phyloP scores from a whole-genome alignment of 2,329 filamentous ascomycete genomes.

The Talaromyces sp. region DNA sequence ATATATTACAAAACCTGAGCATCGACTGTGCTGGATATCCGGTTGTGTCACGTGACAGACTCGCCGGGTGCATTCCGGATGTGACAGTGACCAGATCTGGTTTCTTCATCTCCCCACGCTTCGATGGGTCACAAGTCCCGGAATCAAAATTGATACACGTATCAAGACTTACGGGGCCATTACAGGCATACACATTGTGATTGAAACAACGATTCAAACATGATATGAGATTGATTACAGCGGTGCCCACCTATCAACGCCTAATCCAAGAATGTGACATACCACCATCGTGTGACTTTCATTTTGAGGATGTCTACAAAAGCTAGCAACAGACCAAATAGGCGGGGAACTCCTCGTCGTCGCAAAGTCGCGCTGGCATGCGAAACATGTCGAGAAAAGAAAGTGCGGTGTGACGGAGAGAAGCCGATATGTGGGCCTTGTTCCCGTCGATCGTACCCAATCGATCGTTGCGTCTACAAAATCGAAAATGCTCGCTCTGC shows the following conservation, averaged over 20 bases:
- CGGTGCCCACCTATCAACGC: neutral
- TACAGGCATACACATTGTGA: no score
- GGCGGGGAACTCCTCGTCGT: conserved; percentile 21
- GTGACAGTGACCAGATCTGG: neutral
- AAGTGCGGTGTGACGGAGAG: conserved; percentile 47
- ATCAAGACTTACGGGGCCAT: neutral
- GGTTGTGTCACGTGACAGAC: neutral
- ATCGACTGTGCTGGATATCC: no score
- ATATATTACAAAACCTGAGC: no score
- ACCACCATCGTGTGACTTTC: neutral
- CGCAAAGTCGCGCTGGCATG: conserved; percentile 45
- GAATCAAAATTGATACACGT: neutral
- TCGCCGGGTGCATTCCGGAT: conserved; percentile 14
- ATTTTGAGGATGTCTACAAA: conserved; percentile 18
- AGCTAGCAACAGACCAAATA: conserved; percentile 4
- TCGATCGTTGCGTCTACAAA: conserved; percentile 45
- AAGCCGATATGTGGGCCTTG: conserved; percentile 52
- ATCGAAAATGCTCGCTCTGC: conserved; percentile 40
- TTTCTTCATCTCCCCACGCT: neutral
- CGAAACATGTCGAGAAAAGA: conserved; percentile 47
- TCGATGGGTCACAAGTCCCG: neutral
- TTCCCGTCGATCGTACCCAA: conserved; percentile 33
- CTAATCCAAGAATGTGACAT: neutral
- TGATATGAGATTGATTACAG: neutral
- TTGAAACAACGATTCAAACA: neutral